Evolutionary conservation across 257 asterid species (phyloP), one percentile per base, ranked within the genome.

Genomic region (Scutellaria galericulata): DNA sequence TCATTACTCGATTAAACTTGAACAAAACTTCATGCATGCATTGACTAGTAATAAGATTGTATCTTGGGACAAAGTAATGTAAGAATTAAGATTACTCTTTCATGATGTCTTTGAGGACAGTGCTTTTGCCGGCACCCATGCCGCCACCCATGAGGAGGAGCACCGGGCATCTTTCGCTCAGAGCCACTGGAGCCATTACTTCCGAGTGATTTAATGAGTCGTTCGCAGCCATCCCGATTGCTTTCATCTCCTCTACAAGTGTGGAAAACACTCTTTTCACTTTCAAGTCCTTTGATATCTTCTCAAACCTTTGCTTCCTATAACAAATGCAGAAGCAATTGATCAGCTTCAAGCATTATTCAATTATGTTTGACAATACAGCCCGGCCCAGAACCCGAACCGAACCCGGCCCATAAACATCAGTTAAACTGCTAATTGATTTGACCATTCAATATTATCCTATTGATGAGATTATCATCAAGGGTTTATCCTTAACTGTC

Each of bases 41-140:
- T 9, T 4, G 11, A 11, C 53, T 12, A 50, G 0, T 15, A 18
- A 53, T 7, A 50, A 50, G 14, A 4, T 3, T 5, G 18, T n/a
- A 55, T 55, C 9, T 55, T n/a, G 64, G 37, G 3, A 27, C n/a
- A 27, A 27, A 57, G 44, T 3, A 35, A 0, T 42, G 18, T 14
- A 3, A 9, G 14, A 51, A 12, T n/a, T 44, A 12, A 24, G 2
- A 41, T 71, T 84, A 94, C 99, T 94, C 97, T 86, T 87, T 80
- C 87, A 89, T 87, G 60, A 94, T 86, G 74, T 88, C 92, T 81
- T 91, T 94, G 50, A 94, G 99, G 80, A 90, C 97, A 2, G 98
- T 95, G 86, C 98, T 92, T 84, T 95, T 95, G 73, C 99, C 99
- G 0, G 98, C 99, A 7, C 99, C 99, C 99, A 95, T 95, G 20